phyloP scores from a whole-genome alignment of 352 stramenopile genomes.

The Pythium insidiosum region DNA sequence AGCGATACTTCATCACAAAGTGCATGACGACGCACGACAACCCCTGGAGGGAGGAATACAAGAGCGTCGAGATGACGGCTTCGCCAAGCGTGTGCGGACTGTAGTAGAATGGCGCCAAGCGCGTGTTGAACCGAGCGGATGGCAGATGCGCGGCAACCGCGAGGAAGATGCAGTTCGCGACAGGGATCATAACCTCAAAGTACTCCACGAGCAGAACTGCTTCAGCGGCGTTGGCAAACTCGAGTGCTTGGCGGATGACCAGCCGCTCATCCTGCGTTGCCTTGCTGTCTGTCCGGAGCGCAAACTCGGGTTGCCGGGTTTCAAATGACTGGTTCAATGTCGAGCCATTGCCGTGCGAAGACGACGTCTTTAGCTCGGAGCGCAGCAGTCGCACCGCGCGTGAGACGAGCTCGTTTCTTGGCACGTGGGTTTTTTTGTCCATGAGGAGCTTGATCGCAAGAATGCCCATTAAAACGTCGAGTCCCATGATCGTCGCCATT shows the following conservation, averaged over 20 bases:
- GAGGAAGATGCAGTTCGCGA: conserved; percentile 13
- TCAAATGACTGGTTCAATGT: neutral
- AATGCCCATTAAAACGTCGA: conserved; percentile 11
- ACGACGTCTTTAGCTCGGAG: neutral
- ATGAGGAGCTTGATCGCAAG: conserved; percentile 16
- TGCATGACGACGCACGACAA: conserved; percentile 11
- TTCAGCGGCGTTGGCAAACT: conserved; percentile 8
- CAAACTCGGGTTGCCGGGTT: neutral
- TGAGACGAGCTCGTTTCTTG: conserved; percentile 1
- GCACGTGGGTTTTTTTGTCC: conserved; percentile 2
- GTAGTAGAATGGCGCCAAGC: conserved; percentile 3
- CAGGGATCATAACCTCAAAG: conserved; percentile 14
- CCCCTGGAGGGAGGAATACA: conserved; percentile 15
- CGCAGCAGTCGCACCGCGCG: neutral
- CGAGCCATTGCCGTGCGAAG: neutral
- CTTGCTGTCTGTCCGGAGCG: too few relatives aligned
- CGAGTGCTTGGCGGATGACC: conserved; percentile 10
- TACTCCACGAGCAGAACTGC: conserved; percentile 20
- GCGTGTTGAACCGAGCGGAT: conserved; percentile 8
- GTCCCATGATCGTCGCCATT: conserved; percentile 10
- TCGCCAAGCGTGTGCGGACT: neutral
- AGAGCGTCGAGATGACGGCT: conserved; percentile 4
- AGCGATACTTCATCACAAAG: conserved; percentile 12
- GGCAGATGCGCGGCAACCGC: conserved; percentile 3
- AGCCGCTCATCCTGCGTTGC: neutral